phyloP scores from a whole-genome alignment of 2,329 filamentous ascomycete genomes.

The Hymenoscyphus fructigenus region DNA sequence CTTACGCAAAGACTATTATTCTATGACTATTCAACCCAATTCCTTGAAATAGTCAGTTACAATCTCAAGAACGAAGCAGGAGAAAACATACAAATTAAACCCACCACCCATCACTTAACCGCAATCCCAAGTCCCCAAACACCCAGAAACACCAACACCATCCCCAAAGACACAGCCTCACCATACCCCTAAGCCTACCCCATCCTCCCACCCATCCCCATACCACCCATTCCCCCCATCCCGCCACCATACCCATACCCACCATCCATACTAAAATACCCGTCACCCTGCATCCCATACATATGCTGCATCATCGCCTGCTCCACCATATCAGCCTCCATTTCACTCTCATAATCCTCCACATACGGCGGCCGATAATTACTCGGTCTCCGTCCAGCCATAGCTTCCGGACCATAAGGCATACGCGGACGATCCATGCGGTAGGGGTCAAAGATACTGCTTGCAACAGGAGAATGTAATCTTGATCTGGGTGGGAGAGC shows the following conservation, averaged over 20 bases:
- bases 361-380: constrained; percentile 27
- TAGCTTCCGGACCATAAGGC: constrained; percentile 13
- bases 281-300: not conserved
- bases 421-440: constrained; percentile 18
- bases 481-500: constrained; percentile 3
- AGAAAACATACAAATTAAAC: not conserved
- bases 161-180: not conserved
- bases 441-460: constrained; percentile 14
- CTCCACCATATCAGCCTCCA: constrained; percentile 16
- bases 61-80: not conserved
- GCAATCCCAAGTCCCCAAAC: not conserved
- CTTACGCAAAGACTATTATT: not conserved
- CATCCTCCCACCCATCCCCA: not conserved
- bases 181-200: not conserved
- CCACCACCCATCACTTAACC: not conserved
- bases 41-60: not conserved
- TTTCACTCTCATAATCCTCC: constrained; percentile 24
- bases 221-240: not conserved
- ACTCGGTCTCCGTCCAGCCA: not conserved
- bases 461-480: constrained; percentile 11
- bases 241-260: not conserved
- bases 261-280: not conserved
- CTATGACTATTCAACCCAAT: not conserved
- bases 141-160: not conserved
- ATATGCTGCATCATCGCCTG: constrained; percentile 12